Evolutionary conservation across 331 rosid genomes (phyloP).

Genomic region (Arachis monticola): DNA sequence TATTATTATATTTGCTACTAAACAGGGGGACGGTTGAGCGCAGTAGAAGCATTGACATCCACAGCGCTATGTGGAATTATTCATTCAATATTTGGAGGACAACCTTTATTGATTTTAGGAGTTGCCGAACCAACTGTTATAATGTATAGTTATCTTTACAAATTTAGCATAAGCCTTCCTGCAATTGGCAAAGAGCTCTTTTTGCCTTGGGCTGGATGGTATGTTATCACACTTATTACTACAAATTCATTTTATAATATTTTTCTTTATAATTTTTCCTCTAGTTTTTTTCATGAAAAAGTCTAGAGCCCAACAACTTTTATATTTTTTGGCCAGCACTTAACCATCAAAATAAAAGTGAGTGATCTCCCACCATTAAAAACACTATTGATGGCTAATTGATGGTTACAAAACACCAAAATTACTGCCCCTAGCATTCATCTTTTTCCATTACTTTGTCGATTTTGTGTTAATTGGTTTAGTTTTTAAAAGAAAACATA

Average conservation of each 20-base stretch:
- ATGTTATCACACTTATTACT: background rate
- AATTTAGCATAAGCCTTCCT: conserved; percentile 61
- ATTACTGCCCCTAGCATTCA: too few relatives aligned
- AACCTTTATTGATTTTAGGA: conserved; percentile 88
- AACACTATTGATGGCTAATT: too few relatives aligned
- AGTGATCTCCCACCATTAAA: too few relatives aligned
- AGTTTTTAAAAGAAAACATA: too few relatives aligned
- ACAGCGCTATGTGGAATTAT: conserved; percentile 89
- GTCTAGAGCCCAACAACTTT: too few relatives aligned
- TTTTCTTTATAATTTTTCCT: background rate
- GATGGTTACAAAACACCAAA: too few relatives aligned
- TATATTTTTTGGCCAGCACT: too few relatives aligned
- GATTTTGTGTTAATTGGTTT: too few relatives aligned
- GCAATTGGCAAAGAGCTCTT: conserved; percentile 82
- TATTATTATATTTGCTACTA: conserved; percentile 19
- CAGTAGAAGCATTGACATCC: conserved; percentile 91
- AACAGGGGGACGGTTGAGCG: conserved; percentile 81
- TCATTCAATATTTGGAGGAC: conserved; percentile 94
- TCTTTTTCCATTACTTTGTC: too few relatives aligned
- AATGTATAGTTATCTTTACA: conserved; percentile 58
- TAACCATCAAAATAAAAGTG: too few relatives aligned
- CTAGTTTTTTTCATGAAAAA: background rate
- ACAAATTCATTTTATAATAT: too few relatives aligned
- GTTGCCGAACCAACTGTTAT: conserved; percentile 99
- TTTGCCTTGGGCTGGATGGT: conserved; percentile 98